Conservation (phyloP, 148 eudicot genomes). For the Persicaria tinctoria region DNA sequence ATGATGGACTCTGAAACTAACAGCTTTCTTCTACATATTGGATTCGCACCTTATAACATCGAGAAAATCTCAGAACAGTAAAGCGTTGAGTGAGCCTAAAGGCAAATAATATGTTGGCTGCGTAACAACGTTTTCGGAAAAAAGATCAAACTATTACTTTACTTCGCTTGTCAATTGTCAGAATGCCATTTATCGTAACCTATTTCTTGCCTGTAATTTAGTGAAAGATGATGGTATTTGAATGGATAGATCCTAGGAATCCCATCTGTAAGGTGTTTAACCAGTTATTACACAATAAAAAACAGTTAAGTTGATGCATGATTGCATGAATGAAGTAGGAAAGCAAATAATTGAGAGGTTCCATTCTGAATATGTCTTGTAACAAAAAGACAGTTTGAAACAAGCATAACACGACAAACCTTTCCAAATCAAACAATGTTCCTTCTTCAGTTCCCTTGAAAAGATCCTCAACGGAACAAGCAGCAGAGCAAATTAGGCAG, state of each 20-base stretch:
- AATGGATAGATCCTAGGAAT: background rate
- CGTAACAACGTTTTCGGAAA: no score
- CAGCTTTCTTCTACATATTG: background rate
- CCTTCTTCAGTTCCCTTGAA: slow-evolving; percentile 99
- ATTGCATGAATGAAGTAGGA: background rate
- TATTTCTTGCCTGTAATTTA: background rate
- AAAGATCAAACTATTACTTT: background rate
- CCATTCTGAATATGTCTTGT: background rate
- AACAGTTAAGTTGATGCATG: background rate
- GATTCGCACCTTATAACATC: background rate
- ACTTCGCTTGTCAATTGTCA: background rate
- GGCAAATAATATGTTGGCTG: background rate
- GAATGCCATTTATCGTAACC: background rate
- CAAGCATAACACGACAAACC: slow-evolving; percentile 34
- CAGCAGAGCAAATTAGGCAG: slow-evolving; percentile 68
- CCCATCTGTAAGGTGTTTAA: background rate
- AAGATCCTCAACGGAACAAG: slow-evolving; percentile 77
- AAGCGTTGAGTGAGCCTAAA: background rate
- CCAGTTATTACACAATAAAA: background rate
- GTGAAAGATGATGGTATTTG: background rate
- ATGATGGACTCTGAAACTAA: background rate
- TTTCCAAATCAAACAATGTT: slow-evolving; percentile 82
- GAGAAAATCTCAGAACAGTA: background rate
- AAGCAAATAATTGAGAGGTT: background rate
- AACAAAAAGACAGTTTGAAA: background rate